Conservation (phyloP, 441 rosid genomes). For the Metrosideros polymorpha region DNA sequence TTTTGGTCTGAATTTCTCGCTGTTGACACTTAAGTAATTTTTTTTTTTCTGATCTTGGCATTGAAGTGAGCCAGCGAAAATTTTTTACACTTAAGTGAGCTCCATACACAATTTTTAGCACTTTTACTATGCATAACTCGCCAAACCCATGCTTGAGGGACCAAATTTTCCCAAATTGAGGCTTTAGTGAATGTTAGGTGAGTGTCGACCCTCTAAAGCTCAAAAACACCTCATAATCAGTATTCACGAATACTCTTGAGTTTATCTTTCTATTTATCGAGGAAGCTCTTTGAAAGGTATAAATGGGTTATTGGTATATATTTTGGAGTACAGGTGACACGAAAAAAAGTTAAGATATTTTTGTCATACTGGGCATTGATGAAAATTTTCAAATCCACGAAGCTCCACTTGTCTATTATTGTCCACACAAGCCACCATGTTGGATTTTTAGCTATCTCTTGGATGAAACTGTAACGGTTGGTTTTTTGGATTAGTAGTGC, state of each 20-base stretch:
- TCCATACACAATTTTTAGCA: too few species aligned
- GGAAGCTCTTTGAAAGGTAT: not conserved
- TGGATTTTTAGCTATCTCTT: not conserved
- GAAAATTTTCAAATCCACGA: not conserved
- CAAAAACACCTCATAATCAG: not conserved
- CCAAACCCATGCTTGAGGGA: not conserved
- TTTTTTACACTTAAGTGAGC: too few species aligned
- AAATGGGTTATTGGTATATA: not conserved
- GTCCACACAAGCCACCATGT: not conserved
- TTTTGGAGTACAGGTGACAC: accelerated
- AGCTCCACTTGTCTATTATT: too few species aligned
- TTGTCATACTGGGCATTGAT: not conserved
- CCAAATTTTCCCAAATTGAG: not conserved
- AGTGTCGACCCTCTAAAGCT: not conserved
- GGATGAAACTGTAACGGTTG: not conserved
- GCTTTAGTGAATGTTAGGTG: not conserved
- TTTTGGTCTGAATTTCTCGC: too few species aligned
- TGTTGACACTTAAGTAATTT: too few species aligned
- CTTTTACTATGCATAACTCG: too few species aligned
- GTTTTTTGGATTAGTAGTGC: not conserved
- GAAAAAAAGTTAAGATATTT: not conserved
- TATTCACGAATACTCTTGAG: not conserved
- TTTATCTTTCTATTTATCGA: not conserved
- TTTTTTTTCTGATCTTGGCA: too few species aligned
- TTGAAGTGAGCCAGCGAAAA: too few species aligned